A percentile compares a stretch with the other conserved stretches of the same genome.
Conservation (phyloP, 2,329 filamentous ascomycete species). For the Elsinoe arachidis region DNA sequence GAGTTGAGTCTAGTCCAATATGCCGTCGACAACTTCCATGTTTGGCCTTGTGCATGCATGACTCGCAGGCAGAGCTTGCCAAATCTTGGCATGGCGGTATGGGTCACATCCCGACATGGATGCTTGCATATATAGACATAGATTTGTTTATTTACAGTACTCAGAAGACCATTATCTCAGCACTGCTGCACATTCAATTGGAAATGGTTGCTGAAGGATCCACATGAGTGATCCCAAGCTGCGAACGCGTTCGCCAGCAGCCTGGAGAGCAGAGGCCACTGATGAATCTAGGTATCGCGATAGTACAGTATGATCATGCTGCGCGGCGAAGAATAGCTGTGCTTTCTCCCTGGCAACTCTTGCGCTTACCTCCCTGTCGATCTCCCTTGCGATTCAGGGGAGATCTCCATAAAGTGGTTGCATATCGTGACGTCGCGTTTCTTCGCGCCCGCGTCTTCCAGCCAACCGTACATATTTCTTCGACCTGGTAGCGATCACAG, state of each 20-base stretch:
- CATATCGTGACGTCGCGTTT: conserved; percentile 10
- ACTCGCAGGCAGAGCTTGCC: neutral
- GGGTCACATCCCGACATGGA: neutral
- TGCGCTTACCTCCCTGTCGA: neutral
- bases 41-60: neutral
- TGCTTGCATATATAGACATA: no score
- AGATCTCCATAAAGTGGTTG: neutral
- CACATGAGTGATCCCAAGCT: no score
- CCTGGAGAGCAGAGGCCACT: no score
- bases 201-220: no score
- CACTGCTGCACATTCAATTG: no score
- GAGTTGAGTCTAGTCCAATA: neutral
- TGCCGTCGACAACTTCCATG: neutral
- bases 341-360: neutral
- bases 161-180: no score
- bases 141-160: no score
- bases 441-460: neutral
- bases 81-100: neutral
- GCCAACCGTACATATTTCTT: neutral
- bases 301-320: no score
- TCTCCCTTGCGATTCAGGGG: neutral
- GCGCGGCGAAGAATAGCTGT: no score
- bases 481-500: neutral
- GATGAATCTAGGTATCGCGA: no score
- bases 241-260: no score